Base-by-base conservation (phyloP, 2,329 filamentous ascomycete genomes). In the Botrytis fragariae region DNA sequence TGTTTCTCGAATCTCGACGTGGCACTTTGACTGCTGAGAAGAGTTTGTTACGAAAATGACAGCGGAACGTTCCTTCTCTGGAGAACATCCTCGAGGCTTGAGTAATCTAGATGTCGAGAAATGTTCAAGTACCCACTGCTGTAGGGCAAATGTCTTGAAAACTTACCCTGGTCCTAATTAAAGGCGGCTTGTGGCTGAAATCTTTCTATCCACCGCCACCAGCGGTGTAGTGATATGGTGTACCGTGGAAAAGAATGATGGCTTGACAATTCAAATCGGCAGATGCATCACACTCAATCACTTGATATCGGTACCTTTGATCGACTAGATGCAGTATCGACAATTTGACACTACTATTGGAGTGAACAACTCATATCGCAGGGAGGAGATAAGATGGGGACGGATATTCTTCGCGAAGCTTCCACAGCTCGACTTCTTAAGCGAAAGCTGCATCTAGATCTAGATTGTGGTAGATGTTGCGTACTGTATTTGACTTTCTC, bases 121-220 rank as follows among this genome's bases (percentile, higher is more conserved):
- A 6, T 20, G 60, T 10, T 39, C 60, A n/a, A 63, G 35, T 51
- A 35, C 32, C 63, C 44, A 65, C 63, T 45, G 59, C 22, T 35
- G 9, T 61, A 39, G 59, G 59, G 59, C 59, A n/a, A 39, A 35
- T 37, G 32, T 48, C 44, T 48, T 35, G 42, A 20, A 48, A 45
- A 57, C n/a, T 8, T 35, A 35, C 63, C 63, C 63, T 48, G 29
- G 63, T 65, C 20, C 3, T 29, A 2, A 32, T 60, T 69, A 44
- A 69, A 18, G 37, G 51, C 67, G 51, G 67, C 67, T 12, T 69
- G 67, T 69, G 67, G 67, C 67, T 69, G 67, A 60, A 42, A 39
- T 35, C 18, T 63, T 20, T 51, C 32, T 67, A 51, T n/a, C 63
- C 59, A 61, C 59, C 45, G 42, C 32, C 62, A 16, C 32, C 51